Evolutionary conservation across 2,329 filamentous ascomycete genomes (phyloP).

Genomic region (Ascochyta rabiei): DNA sequence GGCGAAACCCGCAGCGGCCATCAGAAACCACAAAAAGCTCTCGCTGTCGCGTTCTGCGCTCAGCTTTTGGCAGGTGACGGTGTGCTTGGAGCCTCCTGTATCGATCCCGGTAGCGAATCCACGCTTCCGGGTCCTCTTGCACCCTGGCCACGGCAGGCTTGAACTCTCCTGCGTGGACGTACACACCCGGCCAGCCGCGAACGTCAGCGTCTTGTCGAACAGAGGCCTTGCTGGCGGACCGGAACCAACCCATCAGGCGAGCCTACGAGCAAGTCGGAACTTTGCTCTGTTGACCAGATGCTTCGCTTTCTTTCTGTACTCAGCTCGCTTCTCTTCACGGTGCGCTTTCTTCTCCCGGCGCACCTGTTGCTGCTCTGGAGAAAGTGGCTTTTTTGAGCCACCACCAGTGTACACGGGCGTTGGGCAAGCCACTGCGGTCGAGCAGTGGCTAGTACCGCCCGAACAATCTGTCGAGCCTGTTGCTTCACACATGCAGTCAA

Average conservation of each 20-base stretch:
- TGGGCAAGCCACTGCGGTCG: not conserved
- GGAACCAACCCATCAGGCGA: conserved; percentile 17
- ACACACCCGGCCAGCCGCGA: conserved; percentile 28
- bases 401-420: not conserved
- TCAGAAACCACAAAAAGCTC: conserved; percentile 1
- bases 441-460: not conserved
- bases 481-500: conserved; percentile 4
- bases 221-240: conserved; percentile 4
- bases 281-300: not conserved
- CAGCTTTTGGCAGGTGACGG: not conserved
- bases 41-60: conserved; percentile 4
- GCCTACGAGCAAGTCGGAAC: not conserved
- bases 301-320: not conserved
- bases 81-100: conserved; percentile 19
- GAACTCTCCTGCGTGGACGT: conserved; percentile 34
- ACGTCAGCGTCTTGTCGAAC: conserved; percentile 20
- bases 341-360: not conserved
- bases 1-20: conserved; percentile 16
- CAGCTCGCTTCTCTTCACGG: not conserved
- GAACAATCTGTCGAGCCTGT: not conserved
- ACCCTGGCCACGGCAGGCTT: conserved; percentile 15
- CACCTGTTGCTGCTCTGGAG: not conserved
- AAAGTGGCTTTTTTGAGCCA: not conserved
- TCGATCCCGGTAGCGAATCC: conserved; percentile 26
- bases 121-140: conserved; percentile 24